Base-by-base conservation (phyloP, 305 asterid species). In the Vinca major region DNA sequence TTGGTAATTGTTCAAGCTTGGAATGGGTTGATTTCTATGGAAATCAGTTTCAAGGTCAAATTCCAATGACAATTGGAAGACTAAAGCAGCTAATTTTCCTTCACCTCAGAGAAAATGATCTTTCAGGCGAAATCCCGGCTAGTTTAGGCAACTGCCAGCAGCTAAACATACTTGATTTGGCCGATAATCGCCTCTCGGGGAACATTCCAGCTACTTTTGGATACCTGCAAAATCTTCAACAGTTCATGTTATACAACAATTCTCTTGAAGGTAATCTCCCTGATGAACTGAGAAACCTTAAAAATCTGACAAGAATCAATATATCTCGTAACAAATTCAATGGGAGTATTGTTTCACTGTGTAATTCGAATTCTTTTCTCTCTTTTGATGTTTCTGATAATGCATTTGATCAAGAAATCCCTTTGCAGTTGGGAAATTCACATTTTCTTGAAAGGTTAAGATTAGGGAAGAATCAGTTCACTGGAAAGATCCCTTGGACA, bases 231-330 rank as follows among this genome's bases (percentile, higher is more conserved):
- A 85, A 86, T n/a, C 86, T 92, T 66, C 79, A 85, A 67, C 85
- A 84, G 83, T 75, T 92, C 58, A 86, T 92, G 96, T 89, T 92
- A 4, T 92, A 92, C 68, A 89, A 92, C 81, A 89, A 92, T 72
- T 88, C 96, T 53, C 87, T 92, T 74, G 77, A 50, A 55, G 98
- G 98, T 60, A 82, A 16, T 70, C 76, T 92, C 17, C 95, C 98
- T 0, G 80, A 77, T 33, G 86, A 83, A 69, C 91, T 92, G 43
- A 64, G 68, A 67, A 66, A 65, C 17, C 78, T 88, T n/a, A 51
- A 80, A 14, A 92, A 92, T 81, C 63, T 92, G 73, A 89, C 98
- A 13, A 86, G 98, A 75, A 73, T 92, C 73, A 92, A 92, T 77
- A 77, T 92, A 14, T 86, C 96, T 4, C 82, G 80, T 70, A 92